Base-by-base conservation (phyloP, 164 flowering plant species). In the Vitis cinerea region DNA sequence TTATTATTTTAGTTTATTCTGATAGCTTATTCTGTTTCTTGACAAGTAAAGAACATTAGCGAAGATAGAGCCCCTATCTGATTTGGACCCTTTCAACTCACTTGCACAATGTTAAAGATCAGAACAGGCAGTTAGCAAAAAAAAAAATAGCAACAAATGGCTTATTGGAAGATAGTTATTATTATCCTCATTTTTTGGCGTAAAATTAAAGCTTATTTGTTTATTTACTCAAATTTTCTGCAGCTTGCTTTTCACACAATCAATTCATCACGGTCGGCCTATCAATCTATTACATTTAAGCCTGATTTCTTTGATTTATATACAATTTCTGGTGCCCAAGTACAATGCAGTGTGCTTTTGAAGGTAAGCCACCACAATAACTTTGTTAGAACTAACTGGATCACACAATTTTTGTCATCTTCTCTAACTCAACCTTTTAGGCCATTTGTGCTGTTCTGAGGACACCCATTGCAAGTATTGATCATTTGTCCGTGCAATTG, bases 401-500 rank as follows among this genome's bases (percentile, higher is more conserved):
- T 16, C n/a, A 10, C 31, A 19, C 14, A 19, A 58, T 23, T 27
- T 53, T 4, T 31, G 49, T 53, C 0, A 1, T 49, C 3, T 30
- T 55, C 16, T 30, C 61, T 74, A 67, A 73, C 57, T 67, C 50
- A 47, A 50, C 31, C 13, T 64, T 69, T 70, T 80, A 93, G 99
- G 97, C 97, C 57, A 77, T 93, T 76, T 91, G 97, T 78, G 76
- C 98, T 71, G 91, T 93, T 75, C 83, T 96, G 15, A 89, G 99
- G 86, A 93, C 98, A 27, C 90, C 98, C 0, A 62, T 87, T 79
- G 57, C 90, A 11, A 83, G 80, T 73, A 78, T 89, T 58, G 99
- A 93, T 81, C 80, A 82, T 64, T 73, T 96, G 70, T 75, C 66
- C 48, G 82, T 88, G 70, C 74, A 73, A 12, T 78, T 91, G 75